Base-by-base conservation (phyloP, 345 rosid species). In the Atalantia buxifolia region DNA sequence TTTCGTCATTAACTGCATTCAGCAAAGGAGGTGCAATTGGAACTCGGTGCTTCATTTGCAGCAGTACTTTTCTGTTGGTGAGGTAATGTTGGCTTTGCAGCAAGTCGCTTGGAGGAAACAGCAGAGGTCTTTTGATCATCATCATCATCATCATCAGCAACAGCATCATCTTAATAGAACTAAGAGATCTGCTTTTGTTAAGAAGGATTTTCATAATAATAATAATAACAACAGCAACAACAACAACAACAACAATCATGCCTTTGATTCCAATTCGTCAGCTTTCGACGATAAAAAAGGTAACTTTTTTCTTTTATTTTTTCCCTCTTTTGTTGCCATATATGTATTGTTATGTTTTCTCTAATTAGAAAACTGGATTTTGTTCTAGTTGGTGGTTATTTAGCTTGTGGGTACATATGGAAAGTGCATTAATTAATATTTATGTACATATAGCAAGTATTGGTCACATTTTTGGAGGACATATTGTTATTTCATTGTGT, bases 21-120 rank as follows among this genome's bases (percentile, higher is more conserved):
- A 90, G 74, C 94, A 91, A 78, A 88, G 99, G 89, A 90, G 97
- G 81, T 77, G 85, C 78, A 84, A 81, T 82, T 96, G 99, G 99
- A 87, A 79, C 74, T 85, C 89, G 0, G 94, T 92, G 83, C 88
- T 93, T 24, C 85, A 85, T 88, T 84, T 96, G 95, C 98, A 94
- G 87, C 99, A 90, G 68, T 93, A 86, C 77, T 90, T 78, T 71
- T 82, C 99, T 0, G 81, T 91, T 9, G 81, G 83, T 0, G 98
- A 94, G 68, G 90, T 96, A 55, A 56, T 80, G 25, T 68, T 86
- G 33, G 81, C 90, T 22, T 83, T 96, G 72, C 94, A 94, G n/a
- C 95, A 93, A 75, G 91, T 84, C n/a, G 84, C 88, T 1, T 82
- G 87, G 89, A 84, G 84, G 83, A 79, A 84, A 59, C 93, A 89